Percentiles rank a stretch among this genome's conserved stretches.
These are phyloP conservation scores for Zoysia pacifica DNA, from an alignment of 176 grass and related monocot genomes.

Conservation along the genomic window DNA sequence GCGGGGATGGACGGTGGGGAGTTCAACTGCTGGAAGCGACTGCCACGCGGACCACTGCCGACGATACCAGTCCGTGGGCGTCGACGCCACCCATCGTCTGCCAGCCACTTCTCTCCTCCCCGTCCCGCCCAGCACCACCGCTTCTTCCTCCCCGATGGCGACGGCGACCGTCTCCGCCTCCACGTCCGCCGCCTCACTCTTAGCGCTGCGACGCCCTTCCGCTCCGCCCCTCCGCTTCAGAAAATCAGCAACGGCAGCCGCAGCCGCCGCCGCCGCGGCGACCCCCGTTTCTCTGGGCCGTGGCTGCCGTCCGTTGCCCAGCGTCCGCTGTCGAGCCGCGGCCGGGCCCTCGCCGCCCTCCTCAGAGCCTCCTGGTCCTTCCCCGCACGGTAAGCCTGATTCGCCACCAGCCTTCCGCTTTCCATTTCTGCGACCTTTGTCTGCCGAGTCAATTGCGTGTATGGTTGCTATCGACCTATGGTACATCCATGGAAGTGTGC, in stretches of 20 bases:
- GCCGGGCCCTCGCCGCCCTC: constrained; percentile 47
- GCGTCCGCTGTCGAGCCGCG: constrained; percentile 30
- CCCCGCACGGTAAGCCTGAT: constrained; percentile 33
- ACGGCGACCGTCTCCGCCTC: constrained; percentile 20
- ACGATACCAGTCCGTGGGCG: no score
- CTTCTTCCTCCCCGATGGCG: constrained; percentile 13
- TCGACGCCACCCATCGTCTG: no score
- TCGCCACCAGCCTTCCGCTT: not conserved
- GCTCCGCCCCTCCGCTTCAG: constrained; percentile 17
- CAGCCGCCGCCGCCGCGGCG: not conserved
- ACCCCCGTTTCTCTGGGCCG: constrained; percentile 8
- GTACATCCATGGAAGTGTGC: not conserved
- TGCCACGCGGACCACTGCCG: no score
- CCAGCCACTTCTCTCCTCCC: not conserved
- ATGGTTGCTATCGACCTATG: not conserved
- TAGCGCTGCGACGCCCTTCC: constrained; percentile 6
- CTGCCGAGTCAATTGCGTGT: not conserved
- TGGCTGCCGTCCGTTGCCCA: constrained; percentile 3
- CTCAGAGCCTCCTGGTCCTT: constrained; percentile 39
- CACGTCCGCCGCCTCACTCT: not conserved
- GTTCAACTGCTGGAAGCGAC: no score
- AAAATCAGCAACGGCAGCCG: not conserved
- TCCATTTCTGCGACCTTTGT: not conserved
- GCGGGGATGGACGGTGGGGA: no score
- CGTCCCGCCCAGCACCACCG: not conserved